A percentile compares a stretch with the other conserved stretches of the same genome.
Conservation (phyloP, 768 basidiomycete species). For the Porpolomopsis calyptriformis region DNA sequence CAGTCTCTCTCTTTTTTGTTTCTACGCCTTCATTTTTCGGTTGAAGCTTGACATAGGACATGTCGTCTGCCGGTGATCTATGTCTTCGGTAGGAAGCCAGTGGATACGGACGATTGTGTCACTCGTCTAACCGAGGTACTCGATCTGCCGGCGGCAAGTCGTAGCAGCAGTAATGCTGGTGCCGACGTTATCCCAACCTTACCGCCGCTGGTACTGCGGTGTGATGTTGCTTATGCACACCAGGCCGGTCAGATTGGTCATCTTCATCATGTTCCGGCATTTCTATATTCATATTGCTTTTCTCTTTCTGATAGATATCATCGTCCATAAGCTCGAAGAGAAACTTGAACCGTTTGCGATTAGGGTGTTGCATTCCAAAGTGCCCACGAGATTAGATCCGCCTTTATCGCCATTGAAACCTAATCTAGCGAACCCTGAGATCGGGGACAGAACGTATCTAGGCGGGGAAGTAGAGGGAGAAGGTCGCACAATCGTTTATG, state of each 20-base stretch:
- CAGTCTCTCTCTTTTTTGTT: neutral
- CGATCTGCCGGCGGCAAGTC: conserved; percentile 4
- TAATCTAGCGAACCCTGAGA: no score
- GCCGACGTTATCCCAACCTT: no score
- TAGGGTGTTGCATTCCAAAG: conserved; percentile 27
- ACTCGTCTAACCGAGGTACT: conserved; percentile 29
- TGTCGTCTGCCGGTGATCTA: conserved; percentile 84
- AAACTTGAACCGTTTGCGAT: conserved; percentile 17
- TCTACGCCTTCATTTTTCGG: neutral
- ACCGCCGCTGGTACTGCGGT: conserved; percentile 44
- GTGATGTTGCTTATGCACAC: conserved; percentile 74
- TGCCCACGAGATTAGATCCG: conserved; percentile 17
- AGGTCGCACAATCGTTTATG: conserved; percentile 31
- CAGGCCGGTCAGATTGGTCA: conserved; percentile 36
- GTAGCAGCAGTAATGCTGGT: conserved; percentile 1
- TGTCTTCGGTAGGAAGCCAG: conserved; percentile 67
- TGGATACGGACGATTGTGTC: conserved; percentile 49
- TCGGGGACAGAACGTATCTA: neutral
- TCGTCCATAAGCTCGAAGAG: conserved; percentile 21
- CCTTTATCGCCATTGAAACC: conserved; percentile 11
- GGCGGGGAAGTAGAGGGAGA: no score
- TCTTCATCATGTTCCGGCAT: neutral
- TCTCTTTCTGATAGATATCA: conserved; percentile 19
- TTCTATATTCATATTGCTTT: conserved; percentile 1
- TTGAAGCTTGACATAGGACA: conserved; percentile 38